Base-by-base conservation (phyloP, 148 eudicot genomes). In the Nyssa sinensis region DNA sequence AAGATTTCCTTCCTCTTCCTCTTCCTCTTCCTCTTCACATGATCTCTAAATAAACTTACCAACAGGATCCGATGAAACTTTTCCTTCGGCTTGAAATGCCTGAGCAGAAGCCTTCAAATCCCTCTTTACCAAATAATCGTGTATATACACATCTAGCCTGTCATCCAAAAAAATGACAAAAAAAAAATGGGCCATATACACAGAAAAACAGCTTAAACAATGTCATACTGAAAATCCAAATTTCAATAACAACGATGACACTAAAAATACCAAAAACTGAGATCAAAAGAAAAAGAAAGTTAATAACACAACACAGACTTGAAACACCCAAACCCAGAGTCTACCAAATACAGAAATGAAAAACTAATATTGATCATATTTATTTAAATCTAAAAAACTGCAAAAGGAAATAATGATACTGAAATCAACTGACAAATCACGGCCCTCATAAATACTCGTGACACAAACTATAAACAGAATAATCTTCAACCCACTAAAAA, bases 101-200 rank as follows among this genome's bases (percentile, higher is more conserved):
- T 89, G 87, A 25, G 92, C 91, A 70, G 94, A 77, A 74, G 87
- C 89, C 77, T 81, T 89, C 19, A 87, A 77, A 79, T 86, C 86
- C 86, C 92, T 89, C 84, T 92, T 92, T 34, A 89, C 85, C 41
- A 92, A 69, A 79, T 92, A 92, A 85, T 92, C 97, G 74, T 86
- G 87, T 55, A 91, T 91, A 70, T 91, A 91, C 51, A 89, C 88
- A 83, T 91, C 97, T 74, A 91, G 77, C 91, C 97, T 91, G 81
- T 70, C 47, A 57, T 37, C 51, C 41, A 76, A 27, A n/a, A n/a
- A n/a, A 13, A 74, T 72, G 57, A 49, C 21, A 28, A 74, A 28
- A 66, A n/a, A 57, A 71, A 33, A 39, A 23, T 47, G 5, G 17
- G 29, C 25, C 30, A 62, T 62, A 29, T 63, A 4, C n/a, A n/a